Evolutionary conservation across 2,329 filamentous ascomycete genomes (phyloP), one percentile per base, ranked within the genome.

Genomic region (Penicillium janthinellum): DNA sequence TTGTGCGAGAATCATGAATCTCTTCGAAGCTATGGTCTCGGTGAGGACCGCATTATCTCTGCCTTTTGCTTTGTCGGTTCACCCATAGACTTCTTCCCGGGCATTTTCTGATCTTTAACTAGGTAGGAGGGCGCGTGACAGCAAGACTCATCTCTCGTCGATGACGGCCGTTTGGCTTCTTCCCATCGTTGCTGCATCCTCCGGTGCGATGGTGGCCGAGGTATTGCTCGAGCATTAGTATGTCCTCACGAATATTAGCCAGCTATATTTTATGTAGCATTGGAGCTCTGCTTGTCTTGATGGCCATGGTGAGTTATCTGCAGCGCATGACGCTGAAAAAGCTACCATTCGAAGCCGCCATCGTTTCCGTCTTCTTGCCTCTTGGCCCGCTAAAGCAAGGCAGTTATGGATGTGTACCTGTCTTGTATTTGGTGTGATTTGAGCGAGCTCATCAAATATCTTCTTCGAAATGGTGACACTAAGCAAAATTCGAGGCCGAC

Each of bases 221-320:
- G 78, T 83, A 14, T 79, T 91, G 0, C 80, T 83, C 1, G 77
- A 86, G 20, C 20, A 20, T 20, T 20, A 20, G 20, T 20, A 20
- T 20, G 20, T 20, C 20, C 20, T 20, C 20, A 20, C 20, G 20
- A 20, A 1, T 2, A 20, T 75, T 91, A 22, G 78, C 79, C 15
- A 87, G 83, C 25, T 92, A 91, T 71, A 78, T 90, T n/a, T 82
- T 91, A 59, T 90, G 87, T 20, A 87, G 88, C 0, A 85, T 88
- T 54, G 86, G 87, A 2, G 77, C 83, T 0, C 83, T 84, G 0
- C 75, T 91, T 48, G 84, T 87, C 0, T 80, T 88, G 73, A 84
- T 84, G 62, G 83, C 90, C 7, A 79, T 90, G 44, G 85, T 84
- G 5, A 83, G 91, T 50, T 91, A 91, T 75, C 88, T 90, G 64